Evolutionary conservation across 2,329 filamentous ascomycete genomes (phyloP), one percentile per base, ranked within the genome.

Genomic region (Fusarium proliferatum): DNA sequence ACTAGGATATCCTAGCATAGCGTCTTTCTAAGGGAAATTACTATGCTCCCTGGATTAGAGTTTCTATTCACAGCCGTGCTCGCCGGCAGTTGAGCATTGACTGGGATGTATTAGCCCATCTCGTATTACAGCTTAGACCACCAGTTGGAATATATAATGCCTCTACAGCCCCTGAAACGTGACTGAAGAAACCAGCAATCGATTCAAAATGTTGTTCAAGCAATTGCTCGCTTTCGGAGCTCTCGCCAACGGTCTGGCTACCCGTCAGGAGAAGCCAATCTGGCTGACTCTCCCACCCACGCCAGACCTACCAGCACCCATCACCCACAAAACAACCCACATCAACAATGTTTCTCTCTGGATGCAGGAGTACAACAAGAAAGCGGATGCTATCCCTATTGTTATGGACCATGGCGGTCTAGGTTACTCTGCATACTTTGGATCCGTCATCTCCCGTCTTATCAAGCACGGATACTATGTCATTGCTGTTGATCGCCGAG

Each of bases 341-440:
- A 78, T 83, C 72, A 83, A 84, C 64, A 80, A 81, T 45, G 83
- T 80, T 15, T 73, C 83, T 12, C 80, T 85, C 26, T 85, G 83
- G 83, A 80, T 78, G 74, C 82, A 84, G 67, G 80, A 82, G 72
- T 85, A 84, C 78, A 84, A 84, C 61, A 77, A 81, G 36, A 52
- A 75, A 12, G 77, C 79, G 6, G 78, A 78, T 41, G 76, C 77
- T 19, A 71, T 77, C 0, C 82, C 83, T 10, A 77, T 85, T 6
- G 80, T 85, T 62, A 74, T 85, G 63, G 76, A 83, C 48, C 81
- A 84, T 70, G 83, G 83, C 38, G 84, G 84, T 30, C 80, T 85
- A 34, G 82, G 82, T 30, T 83, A 83, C 76, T 84, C 82, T 16
- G 81, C 81, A 16, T 84, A 84, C 66, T 84, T 83, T 51, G 82